Evolutionary conservation across 495 filamentous ascomycete genomes (phyloP).

Genomic region (Trichoderma reesei): DNA sequence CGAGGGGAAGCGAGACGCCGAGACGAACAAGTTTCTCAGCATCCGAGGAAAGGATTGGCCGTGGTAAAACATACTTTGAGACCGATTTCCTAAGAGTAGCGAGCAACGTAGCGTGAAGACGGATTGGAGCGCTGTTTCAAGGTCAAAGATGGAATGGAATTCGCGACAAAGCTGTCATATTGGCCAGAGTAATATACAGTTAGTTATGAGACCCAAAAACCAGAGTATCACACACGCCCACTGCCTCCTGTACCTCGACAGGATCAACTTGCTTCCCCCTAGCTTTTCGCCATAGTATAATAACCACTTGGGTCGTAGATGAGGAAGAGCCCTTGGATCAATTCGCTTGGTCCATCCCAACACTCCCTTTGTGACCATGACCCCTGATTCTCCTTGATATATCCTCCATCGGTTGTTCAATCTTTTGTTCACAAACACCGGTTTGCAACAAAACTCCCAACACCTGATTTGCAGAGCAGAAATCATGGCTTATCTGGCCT

Average conservation of each 20-base stretch:
- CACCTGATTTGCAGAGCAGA: not conserved
- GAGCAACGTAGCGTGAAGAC: not conserved
- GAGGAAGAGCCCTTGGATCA: not conserved
- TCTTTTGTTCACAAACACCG: not conserved
- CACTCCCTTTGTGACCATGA: not conserved
- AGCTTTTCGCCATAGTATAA: not conserved
- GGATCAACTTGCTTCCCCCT: not conserved
- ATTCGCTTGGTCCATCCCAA: not conserved
- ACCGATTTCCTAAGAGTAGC: not conserved
- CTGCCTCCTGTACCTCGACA: not conserved
- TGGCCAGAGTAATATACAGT: not conserved
- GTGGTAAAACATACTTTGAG: constrained; percentile 21
- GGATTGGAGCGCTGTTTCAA: no score
- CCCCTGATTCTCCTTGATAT: not conserved
- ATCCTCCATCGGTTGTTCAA: not conserved
- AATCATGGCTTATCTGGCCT: constrained; percentile 27
- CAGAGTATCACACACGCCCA: not conserved
- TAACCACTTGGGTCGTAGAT: not conserved
- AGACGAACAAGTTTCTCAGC: constrained; percentile 28
- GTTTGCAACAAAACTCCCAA: not conserved
- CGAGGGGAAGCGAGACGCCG: constrained; percentile 32
- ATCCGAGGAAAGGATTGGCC: constrained; percentile 24
- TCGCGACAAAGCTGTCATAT: not conserved
- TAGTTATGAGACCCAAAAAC: not conserved
- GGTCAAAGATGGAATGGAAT: no score